These are phyloP conservation scores for Tetrahymena thermophila DNA, from an alignment of 73 alveolate genomes.

Conservation along the genomic window DNA sequence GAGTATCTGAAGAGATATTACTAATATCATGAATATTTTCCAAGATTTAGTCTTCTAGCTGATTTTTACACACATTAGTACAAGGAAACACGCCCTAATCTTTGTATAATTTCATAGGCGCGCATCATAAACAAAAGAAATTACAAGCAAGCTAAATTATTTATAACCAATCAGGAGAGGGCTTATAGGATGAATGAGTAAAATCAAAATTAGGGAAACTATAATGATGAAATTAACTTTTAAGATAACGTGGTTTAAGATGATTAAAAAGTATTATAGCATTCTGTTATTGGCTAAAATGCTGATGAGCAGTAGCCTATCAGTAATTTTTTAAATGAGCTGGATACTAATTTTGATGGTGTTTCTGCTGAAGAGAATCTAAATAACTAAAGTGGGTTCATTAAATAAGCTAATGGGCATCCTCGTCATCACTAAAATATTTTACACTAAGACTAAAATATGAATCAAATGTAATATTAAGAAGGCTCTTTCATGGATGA, in stretches of 20 bases:
- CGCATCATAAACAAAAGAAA: background rate
- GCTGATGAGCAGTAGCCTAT: background rate
- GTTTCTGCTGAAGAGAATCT: background rate
- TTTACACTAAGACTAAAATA: background rate
- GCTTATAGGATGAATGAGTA: background rate
- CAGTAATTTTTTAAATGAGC: background rate
- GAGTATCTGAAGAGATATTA: conserved; percentile 33
- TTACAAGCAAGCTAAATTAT: background rate
- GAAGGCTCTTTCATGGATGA: background rate
- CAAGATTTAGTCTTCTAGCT: conserved; percentile 6
- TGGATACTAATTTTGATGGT: background rate
- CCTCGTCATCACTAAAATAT: background rate
- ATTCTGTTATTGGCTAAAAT: background rate
- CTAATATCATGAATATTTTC: conserved; percentile 13
- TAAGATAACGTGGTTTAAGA: background rate
- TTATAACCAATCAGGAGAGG: background rate
- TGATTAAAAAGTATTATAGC: background rate
- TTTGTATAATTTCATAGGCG: background rate
- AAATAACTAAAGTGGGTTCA: background rate
- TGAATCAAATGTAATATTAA: background rate
- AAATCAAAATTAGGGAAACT: background rate
- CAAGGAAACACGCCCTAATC: background rate
- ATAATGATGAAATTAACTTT: background rate
- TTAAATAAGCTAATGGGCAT: background rate
- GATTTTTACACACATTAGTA: conserved; percentile 8